Conservation (phyloP, 768 basidiomycete genomes). For the Leccinum disarticulatum region DNA sequence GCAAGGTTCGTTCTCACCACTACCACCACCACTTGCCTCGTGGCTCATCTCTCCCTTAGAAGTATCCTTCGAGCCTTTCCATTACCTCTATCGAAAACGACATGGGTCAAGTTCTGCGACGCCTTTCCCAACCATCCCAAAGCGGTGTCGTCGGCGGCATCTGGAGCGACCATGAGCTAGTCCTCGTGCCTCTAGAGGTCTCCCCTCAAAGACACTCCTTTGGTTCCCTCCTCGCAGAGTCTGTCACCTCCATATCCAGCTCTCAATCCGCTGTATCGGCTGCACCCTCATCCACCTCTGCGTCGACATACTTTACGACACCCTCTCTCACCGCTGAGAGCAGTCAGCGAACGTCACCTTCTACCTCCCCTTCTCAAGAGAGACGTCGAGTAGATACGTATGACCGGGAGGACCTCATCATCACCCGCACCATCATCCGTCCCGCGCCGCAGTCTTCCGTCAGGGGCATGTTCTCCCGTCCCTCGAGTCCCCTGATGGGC, state of each 20-base stretch:
- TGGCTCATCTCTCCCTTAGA: conserved; percentile 26
- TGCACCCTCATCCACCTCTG: conserved; percentile 2
- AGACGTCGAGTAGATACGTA: conserved; percentile 25
- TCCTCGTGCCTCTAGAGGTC: conserved; percentile 33
- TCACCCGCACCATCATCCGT: conserved; percentile 41
- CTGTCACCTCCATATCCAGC: conserved; percentile 10
- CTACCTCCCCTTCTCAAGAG: conserved; percentile 8
- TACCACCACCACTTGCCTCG: conserved; percentile 16
- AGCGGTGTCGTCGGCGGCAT: conserved; percentile 29
- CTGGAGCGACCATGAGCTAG: conserved; percentile 36
- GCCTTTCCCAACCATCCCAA: conserved; percentile 20
- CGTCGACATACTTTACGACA: conserved; percentile 26
- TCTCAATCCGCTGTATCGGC: conserved; percentile 14
- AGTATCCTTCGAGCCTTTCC: conserved; percentile 11
- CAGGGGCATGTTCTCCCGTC: conserved; percentile 28
- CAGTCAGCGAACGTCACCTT: conserved; percentile 3
- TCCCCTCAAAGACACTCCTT: conserved; percentile 19
- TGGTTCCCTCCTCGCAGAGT: conserved; percentile 16
- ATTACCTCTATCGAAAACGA: conserved; percentile 11
- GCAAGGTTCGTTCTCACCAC: conserved; percentile 25
- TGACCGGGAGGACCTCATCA: conserved; percentile 32
- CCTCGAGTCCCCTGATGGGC: conserved; percentile 29
- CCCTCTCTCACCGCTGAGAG: conserved; percentile 16
- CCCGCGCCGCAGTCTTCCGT: conserved; percentile 29
- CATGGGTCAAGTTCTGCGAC: conserved; percentile 33